Base-by-base conservation (phyloP, 345 rosid species). In the Turritis glabra region DNA sequence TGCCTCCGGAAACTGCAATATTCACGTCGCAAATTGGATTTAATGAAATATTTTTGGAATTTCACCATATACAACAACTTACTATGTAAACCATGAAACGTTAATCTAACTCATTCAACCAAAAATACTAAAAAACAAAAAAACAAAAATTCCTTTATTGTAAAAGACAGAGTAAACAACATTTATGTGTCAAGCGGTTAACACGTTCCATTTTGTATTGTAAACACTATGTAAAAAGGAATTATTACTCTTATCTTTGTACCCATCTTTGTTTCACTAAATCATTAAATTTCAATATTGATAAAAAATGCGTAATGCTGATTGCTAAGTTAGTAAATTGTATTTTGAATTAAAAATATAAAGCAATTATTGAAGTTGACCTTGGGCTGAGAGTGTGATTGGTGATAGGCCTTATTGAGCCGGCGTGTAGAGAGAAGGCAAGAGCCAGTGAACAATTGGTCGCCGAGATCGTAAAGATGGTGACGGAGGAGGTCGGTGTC, bases 391-490 rank as follows among this genome's bases (percentile, higher is more conserved):
- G 77, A 48, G 1, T 77, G 69, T 61, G 75, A 53, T 8, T 69
- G 32, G 37, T 33, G 59, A 54, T 61, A 8, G 33, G 58, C 64
- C 56, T 71, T 78, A 80, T 8, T 81, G 74, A 3, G 80, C 77
- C 71, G 79, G 8, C 67, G 86, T 44, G 90, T 82, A 22, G 87
- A 50, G 64, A 83, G 88, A 40, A 62, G 75, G 74, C 97, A 91
- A 2, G 88, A 56, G 2, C 96, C 99, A 0, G 88, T 86, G 62
- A 95, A 95, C 54, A 90, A 69, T 54, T 95, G 93, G 38, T 91
- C 93, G 4, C 97, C 97, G 22, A 95, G 95, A 11, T 90, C 85
- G 64, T 89, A 82, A 32, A 95, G 67, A 53, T 90, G 90, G 48
- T 81, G 70, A 56, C 86, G 89, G 67, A 95, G 91, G 35, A 88